Base-by-base conservation (phyloP, 108 stramenopile species). In the Nitzschia sp. region DNA sequence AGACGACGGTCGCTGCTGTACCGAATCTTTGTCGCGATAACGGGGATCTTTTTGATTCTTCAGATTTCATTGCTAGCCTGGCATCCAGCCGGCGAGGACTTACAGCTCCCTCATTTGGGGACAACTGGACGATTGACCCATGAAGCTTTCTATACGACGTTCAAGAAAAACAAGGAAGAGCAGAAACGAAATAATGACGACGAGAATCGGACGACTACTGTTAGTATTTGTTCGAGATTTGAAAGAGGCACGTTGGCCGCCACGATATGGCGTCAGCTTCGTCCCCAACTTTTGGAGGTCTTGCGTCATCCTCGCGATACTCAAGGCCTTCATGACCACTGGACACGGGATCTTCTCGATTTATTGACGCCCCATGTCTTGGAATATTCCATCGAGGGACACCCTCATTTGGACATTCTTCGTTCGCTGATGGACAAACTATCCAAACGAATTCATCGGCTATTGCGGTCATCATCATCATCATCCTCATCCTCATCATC, bases 221-320 rank as follows among this genome's bases (percentile, higher is more conserved):
- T n/a, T n/a, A n/a, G 38, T 26, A 45, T 61, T 1, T 61, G 60
- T 45, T 45, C 36, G 1, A 38, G 21, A 1, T 25, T 61, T 61
- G 38, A 17, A 19, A 45, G 33, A 25, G 60, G 60, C 6, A 41
- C 6, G 13, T 25, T 34, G 35, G 23, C 66, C 0, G 52, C 66
- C 22, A 8, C 31, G 1, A 4, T 54, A 1, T 66, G 66, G 66
- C 21, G 26, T 27, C 35, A 35, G n/a, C 6, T 21, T 2, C 16
- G 29, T 26, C 52, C 35, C 0, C 8, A 36, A 8, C 3, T 66
- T 1, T 5, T 25, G 2, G 23, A 35, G 22, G 66, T 33, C 0
- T 17, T 66, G 8, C 36, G 29, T 0, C 63, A 64, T 64, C 48
- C 48, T 31, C 47, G 11, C 17, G 63, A 64, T 52, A 17, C 5